A percentile compares a stretch with the other conserved stretches of the same genome.
These are phyloP conservation scores for Cetradonia linearis DNA, from an alignment of 495 filamentous ascomycete genomes.

Conservation along the genomic window DNA sequence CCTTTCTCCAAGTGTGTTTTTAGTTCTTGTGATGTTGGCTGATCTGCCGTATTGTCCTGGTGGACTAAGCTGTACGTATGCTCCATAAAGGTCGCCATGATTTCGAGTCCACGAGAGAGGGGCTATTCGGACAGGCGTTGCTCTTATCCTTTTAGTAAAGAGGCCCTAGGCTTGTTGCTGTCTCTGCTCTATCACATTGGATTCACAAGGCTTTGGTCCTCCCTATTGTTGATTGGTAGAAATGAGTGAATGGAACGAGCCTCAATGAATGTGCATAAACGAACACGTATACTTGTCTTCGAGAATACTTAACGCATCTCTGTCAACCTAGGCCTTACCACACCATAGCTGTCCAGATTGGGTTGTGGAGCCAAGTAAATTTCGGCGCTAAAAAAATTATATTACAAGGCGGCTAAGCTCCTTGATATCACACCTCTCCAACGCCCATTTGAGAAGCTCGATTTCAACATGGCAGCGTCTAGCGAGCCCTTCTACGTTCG, in stretches of 20 bases:
- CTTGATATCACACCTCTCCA: not conserved
- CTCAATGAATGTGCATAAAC: not conserved
- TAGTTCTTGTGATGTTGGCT: constrained; percentile 81
- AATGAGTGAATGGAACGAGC: not conserved
- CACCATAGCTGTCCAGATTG: constrained; percentile 10
- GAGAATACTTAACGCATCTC: not conserved
- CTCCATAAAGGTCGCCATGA: constrained; percentile 91
- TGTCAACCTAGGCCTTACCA: not conserved
- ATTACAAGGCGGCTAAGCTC: constrained; percentile 7
- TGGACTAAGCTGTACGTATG: constrained; percentile 90
- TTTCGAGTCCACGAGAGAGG: constrained; percentile 26
- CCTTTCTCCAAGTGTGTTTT: constrained; percentile 94
- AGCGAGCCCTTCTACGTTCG: constrained; percentile 88
- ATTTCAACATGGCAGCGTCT: constrained; percentile 36
- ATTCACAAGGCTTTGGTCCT: not conserved
- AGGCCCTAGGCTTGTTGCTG: constrained; percentile 1
- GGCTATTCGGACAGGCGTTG: not conserved
- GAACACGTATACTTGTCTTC: not conserved
- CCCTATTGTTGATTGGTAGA: not conserved
- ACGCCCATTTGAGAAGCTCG: not conserved
- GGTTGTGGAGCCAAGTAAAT: constrained; percentile 17
- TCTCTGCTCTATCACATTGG: constrained; percentile 2
- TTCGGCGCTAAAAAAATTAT: constrained; percentile 16
- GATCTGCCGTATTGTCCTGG: constrained; percentile 87
- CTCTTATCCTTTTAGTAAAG: not conserved